A percentile compares a stretch with the other conserved stretches of the same genome.
These are phyloP conservation scores for Septoria linicola DNA, from an alignment of 2,329 filamentous ascomycete species.

Conservation along the genomic window DNA sequence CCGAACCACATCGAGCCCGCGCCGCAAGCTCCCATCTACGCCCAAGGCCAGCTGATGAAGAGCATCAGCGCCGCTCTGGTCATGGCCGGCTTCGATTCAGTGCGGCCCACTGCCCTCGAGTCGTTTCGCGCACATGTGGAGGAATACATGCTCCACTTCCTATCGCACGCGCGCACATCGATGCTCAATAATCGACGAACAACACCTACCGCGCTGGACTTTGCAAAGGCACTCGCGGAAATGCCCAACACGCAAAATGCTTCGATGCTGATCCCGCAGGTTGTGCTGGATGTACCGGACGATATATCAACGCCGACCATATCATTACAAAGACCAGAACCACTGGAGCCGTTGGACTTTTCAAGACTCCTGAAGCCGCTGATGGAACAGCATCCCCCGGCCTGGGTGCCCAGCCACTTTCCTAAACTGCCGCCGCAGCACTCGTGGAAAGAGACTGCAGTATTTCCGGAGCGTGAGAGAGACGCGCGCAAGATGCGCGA, in stretches of 20 bases:
- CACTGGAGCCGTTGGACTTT: slow-evolving; percentile 45
- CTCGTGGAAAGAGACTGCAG: slow-evolving; percentile 61
- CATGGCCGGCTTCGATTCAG: slow-evolving; percentile 55
- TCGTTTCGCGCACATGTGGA: slow-evolving; percentile 56
- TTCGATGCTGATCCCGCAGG: slow-evolving; percentile 43
- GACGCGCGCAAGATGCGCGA: slow-evolving; percentile 58
- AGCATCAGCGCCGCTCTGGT: slow-evolving; percentile 55
- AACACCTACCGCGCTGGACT: slow-evolving; percentile 59
- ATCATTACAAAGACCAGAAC: slow-evolving; percentile 42
- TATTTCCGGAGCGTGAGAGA: slow-evolving; percentile 58
- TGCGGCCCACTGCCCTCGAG: slow-evolving; percentile 57
- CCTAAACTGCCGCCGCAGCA: slow-evolving; percentile 63
- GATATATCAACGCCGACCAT: slow-evolving; percentile 41
- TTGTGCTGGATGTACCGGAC: slow-evolving; percentile 40
- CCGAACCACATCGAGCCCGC: slow-evolving; percentile 38
- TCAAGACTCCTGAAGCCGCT: slow-evolving; percentile 53
- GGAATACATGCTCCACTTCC: slow-evolving; percentile 59
- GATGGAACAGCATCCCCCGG: slow-evolving; percentile 49
- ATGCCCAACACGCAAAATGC: slow-evolving; percentile 39
- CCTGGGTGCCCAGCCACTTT: slow-evolving; percentile 61
- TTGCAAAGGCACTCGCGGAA: slow-evolving; percentile 52
- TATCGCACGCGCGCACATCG: slow-evolving; percentile 54
- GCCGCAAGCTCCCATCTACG: slow-evolving; percentile 51
- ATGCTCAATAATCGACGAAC: slow-evolving; percentile 59
- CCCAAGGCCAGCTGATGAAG: slow-evolving; percentile 56